Base-by-base conservation (phyloP, 768 basidiomycete species). In the Lactarius trivialis region DNA sequence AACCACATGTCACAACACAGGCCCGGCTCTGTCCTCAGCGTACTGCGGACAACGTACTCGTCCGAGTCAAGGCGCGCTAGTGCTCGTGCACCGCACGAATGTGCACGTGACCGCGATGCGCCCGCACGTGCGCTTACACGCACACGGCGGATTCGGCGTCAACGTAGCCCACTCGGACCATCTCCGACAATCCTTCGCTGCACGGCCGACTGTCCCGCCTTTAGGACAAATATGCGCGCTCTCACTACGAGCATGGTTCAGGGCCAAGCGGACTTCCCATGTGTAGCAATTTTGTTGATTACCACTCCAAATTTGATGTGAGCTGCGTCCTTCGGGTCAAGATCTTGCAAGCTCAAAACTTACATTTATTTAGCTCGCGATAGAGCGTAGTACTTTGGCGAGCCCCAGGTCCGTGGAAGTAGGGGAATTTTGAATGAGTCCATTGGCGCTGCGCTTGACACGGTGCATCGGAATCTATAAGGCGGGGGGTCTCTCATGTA, bases 61-160 rank as follows among this genome's bases (percentile, higher is more conserved):
- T n/a, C n/a, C n/a, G n/a, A n/a, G n/a, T 28, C 6, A 32, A 43
- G 15, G 32, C 7, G n/a, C 45, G n/a, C n/a, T n/a, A n/a, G n/a
- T n/a, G n/a, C 57, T 58, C 57, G 57, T 58, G 26, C 57, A 32
- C 45, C 28, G 45, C n/a, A n/a, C n/a, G n/a, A n/a, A n/a, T n/a
- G n/a, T n/a, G n/a, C n/a, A n/a, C n/a, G 45, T 45, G 32, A 24
- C 7, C n/a, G n/a, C 26, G 28, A 17, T 39, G 19, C 17, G 37
- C 14, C 26, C n/a, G n/a, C n/a, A n/a, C n/a, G n/a, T n/a, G n/a
- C n/a, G n/a, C n/a, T n/a, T n/a, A 34, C 17, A 7, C n/a, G 9
- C 26, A 24, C 32, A 14, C 37, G 2, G 37, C 37, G 7, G 37
- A 39, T n/a, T 58, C 39, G 8, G 28, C 30, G 56, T 28, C 26